Percentiles rank a stretch among this genome's conserved stretches.
These are phyloP conservation scores for Leccinum longicurvipes DNA, from an alignment of 768 basidiomycete genomes.

Conservation along the genomic window DNA sequence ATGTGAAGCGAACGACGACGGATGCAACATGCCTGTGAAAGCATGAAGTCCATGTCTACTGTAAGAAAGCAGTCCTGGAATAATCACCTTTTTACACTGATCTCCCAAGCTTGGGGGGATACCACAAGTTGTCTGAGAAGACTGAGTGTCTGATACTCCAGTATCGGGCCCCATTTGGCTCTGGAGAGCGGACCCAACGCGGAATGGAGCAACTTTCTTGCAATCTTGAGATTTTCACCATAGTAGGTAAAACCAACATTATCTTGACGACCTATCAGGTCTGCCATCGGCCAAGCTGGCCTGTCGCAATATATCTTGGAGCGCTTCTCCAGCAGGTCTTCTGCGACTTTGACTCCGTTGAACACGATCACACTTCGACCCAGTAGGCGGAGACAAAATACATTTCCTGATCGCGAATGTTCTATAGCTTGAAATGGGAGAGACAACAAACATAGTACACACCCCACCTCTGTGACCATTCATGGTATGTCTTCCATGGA, in stretches of 20 bases:
- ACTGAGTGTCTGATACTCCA: constrained; percentile 3
- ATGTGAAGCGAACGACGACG: constrained; percentile 37
- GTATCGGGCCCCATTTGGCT: not conserved
- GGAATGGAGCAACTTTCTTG: constrained; percentile 39
- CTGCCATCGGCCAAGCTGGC: constrained; percentile 44
- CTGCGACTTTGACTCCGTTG: constrained; percentile 38
- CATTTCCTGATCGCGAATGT: constrained; percentile 10
- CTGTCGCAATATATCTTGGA: constrained; percentile 48
- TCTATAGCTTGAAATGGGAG: not conserved
- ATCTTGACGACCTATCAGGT: constrained; percentile 40
- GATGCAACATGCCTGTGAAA: constrained; percentile 33
- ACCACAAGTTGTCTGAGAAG: constrained; percentile 1
- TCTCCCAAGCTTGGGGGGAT: not conserved
- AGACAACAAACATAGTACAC: constrained; percentile 19
- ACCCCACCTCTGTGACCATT: constrained; percentile 4
- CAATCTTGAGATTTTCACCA: constrained; percentile 25
- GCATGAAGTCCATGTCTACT: not conserved
- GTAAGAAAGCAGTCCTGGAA: not conserved
- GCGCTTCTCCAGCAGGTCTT: constrained; percentile 44
- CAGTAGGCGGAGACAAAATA: constrained; percentile 46
- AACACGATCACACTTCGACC: constrained; percentile 42
- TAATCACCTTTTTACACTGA: not conserved
- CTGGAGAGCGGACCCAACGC: constrained; percentile 28
- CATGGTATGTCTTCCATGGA: constrained; percentile 6
- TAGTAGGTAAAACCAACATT: constrained; percentile 34